Evolutionary conservation across 1,284 basidiomycete species (phyloP).

Genomic region (Waitea zeae): DNA sequence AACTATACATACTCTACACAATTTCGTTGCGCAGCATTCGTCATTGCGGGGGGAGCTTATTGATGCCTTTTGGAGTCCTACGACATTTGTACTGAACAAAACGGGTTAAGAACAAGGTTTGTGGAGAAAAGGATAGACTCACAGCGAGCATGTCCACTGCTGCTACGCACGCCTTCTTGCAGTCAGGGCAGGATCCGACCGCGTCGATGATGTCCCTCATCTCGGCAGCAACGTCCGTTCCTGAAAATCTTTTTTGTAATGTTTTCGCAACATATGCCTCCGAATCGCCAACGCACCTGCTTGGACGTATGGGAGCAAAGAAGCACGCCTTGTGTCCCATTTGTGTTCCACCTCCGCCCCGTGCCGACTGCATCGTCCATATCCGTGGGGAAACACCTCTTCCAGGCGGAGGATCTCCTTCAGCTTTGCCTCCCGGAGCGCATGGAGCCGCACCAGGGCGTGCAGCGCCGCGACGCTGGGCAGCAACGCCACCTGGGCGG

Average conservation of each 20-base stretch:
- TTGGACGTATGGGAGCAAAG: slow-evolving; percentile 25
- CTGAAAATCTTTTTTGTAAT: slow-evolving; percentile 15
- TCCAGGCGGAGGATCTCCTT: slow-evolving; percentile 30
- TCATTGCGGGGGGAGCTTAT: no score
- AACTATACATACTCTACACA: no score
- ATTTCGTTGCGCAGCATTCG: no score
- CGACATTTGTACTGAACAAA: slow-evolving; percentile 38
- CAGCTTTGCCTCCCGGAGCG: slow-evolving; percentile 29
- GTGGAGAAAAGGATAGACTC: slow-evolving; percentile 8
- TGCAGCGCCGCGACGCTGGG: slow-evolving; percentile 43
- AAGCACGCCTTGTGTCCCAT: slow-evolving; percentile 30
- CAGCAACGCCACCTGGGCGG: slow-evolving; percentile 30
- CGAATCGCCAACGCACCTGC: slow-evolving; percentile 20
- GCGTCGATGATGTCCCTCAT: slow-evolving; percentile 27
- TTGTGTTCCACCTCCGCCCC: slow-evolving; percentile 18
- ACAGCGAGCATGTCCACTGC: slow-evolving; percentile 53
- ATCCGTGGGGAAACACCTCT: slow-evolving; percentile 51
- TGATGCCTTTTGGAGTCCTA: slow-evolving; percentile 21
- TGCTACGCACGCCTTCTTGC: slow-evolving; percentile 34
- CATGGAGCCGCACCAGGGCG: slow-evolving; percentile 35
- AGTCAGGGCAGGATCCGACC: slow-evolving; percentile 26
- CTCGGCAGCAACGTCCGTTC: slow-evolving; percentile 42
- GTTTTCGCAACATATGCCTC: background rate
- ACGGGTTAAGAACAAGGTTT: background rate
- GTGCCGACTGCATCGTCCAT: slow-evolving; percentile 37